phyloP scores from a whole-genome alignment of 495 filamentous ascomycete genomes.

The Tirmania nivea region DNA sequence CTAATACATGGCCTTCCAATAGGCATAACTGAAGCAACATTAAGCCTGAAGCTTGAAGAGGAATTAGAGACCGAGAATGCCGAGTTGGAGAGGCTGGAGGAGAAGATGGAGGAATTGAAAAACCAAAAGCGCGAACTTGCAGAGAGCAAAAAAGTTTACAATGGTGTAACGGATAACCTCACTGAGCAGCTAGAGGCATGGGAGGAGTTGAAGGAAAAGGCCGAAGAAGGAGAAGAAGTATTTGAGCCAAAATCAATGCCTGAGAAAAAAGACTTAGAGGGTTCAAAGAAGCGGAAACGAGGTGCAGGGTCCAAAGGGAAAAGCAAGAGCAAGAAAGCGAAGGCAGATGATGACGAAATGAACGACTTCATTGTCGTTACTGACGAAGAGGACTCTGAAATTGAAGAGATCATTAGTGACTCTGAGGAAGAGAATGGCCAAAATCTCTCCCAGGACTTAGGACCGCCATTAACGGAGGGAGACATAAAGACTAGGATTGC shows the following conservation, averaged over 20 bases:
- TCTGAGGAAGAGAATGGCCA: constrained; percentile 6
- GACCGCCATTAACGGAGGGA: neutral
- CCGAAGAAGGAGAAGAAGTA: constrained; percentile 28
- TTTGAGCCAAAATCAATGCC: constrained; percentile 24
- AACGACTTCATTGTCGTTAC: constrained; percentile 1
- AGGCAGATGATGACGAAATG: constrained; percentile 3
- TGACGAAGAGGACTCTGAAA: constrained; percentile 5
- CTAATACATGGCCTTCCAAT: neutral
- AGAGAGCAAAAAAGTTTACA: constrained; percentile 20
- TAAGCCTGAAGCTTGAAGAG: constrained; percentile 26
- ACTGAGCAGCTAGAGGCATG: constrained; percentile 26
- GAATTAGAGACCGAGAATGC: constrained; percentile 16
- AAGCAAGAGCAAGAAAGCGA: constrained; percentile 7
- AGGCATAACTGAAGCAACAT: constrained; percentile 27
- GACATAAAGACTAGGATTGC: constrained; percentile 21
- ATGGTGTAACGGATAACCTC: constrained; percentile 19
- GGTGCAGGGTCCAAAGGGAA: neutral
- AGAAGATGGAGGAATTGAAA: constrained; percentile 20
- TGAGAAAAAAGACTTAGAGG: constrained; percentile 19
- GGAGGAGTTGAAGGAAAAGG: constrained; percentile 26
- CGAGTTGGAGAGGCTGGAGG: constrained; percentile 21
- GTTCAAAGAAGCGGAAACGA: constrained; percentile 9
- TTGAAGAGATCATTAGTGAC: constrained; percentile 6
- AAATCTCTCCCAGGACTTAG: neutral
- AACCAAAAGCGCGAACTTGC: constrained; percentile 20